These are phyloP conservation scores for Fusarium sulawesiense DNA, from an alignment of 2,329 filamentous ascomycete species.

Conservation along the genomic window DNA sequence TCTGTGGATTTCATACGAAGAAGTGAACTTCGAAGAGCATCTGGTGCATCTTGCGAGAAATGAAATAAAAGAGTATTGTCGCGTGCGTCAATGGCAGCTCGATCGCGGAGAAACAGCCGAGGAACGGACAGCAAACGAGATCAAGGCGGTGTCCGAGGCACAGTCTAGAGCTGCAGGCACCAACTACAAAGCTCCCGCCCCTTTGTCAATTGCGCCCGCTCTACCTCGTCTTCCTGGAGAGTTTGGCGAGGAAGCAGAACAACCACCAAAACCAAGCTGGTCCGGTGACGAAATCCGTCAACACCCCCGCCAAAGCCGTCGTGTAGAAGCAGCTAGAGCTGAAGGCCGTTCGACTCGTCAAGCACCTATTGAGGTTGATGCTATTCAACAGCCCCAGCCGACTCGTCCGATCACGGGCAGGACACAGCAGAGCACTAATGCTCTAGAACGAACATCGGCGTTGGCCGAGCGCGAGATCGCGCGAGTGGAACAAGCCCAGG, in stretches of 20 bases:
- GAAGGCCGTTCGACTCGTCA: conserved; percentile 47
- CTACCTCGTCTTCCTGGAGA: conserved; percentile 38
- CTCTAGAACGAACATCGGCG: conserved; percentile 60
- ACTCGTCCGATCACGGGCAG: conserved; percentile 35
- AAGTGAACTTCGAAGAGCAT: conserved; percentile 69
- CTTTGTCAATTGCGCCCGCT: conserved; percentile 43
- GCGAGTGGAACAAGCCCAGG: conserved; percentile 63
- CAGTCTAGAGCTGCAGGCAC: conserved; percentile 56
- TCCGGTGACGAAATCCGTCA: conserved; percentile 44
- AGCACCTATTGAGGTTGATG: conserved; percentile 38
- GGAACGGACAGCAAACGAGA: conserved; percentile 63
- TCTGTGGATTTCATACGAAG: conserved; percentile 72
- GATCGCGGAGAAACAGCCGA: conserved; percentile 63
- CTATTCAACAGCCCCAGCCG: conserved; percentile 33
- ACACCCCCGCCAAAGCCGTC: conserved; percentile 59
- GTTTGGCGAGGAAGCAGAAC: conserved; percentile 28
- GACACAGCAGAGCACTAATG: conserved; percentile 43
- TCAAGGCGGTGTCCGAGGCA: conserved; percentile 63
- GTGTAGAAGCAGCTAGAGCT: conserved; percentile 49
- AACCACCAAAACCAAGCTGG: neutral
- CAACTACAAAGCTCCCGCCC: conserved; percentile 44
- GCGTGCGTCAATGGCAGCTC: conserved; percentile 69
- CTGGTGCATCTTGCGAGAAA: conserved; percentile 61
- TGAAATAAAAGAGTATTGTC: conserved; percentile 73
- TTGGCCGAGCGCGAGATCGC: conserved; percentile 65